Base-by-base conservation (phyloP, 805 yeast genomes). In the Lachancea mirantina region DNA sequence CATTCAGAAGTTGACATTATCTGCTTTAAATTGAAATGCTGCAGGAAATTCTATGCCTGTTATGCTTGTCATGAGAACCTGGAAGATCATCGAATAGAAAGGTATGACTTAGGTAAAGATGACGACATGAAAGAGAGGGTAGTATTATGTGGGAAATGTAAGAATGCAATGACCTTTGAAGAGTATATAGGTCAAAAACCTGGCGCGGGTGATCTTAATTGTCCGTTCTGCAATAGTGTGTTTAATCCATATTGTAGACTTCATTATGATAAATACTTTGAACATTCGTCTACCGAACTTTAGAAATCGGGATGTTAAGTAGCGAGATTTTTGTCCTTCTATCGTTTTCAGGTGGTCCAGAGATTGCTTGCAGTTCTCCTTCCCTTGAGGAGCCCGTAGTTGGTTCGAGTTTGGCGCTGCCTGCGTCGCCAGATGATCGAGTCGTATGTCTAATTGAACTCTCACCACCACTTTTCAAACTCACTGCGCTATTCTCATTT, bases 161-260 rank as follows among this genome's bases (percentile, higher is more conserved):
- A 41, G 8, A 24, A 26, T 1, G 45, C 47, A 30, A 41, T 57
- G 49, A 48, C 53, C 1, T 58, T 57, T 28, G 27, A 38, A 2
- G 38, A 49, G 26, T 58, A 58, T 27, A 15, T 23, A 5, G 23
- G 16, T 4, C 20, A 19, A 13, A 11, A 25, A 8, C 10, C 8
- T 9, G 14, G 28, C 10, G 9, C 10, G 1, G 15, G 21, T 3
- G 2, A 19, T 3, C 25, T 45, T 5, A 26, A 29, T 14, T 58
- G 63, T 35, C 42, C 39, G 2, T 24, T 30, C 9, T 58, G 63
- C 25, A 3, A 30, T 1, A 28, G 51, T 1, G 15, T 17, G 6
- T 58, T 58, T 23, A 58, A 58, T 33, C 59, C 61, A 2, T 51
- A 47, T 14, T 58, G 63, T 27, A 50, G 45, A 34, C 23, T 48